Base-by-base conservation (phyloP, 163 green algal species). In the Scenedesmus sp. region DNA sequence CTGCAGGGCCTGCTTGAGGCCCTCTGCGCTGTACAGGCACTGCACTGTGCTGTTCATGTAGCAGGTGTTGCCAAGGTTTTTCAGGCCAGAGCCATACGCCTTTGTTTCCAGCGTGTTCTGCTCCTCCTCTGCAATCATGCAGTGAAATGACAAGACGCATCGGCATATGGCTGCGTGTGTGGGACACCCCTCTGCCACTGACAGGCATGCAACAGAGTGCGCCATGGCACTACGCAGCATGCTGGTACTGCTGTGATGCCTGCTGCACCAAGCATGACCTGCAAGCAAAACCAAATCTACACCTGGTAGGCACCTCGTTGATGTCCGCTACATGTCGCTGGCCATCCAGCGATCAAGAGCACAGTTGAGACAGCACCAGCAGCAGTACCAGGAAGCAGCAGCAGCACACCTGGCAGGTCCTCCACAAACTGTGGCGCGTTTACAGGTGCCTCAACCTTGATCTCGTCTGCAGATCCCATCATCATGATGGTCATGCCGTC, bases 31-130 rank as follows among this genome's bases (percentile, higher is more conserved):
- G 93, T 98, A 98, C 76, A 99, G 94, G 92, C 97, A 99, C 94
- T 99, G 98, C 92, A 99, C 12, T 1, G 97, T 99, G 85, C 94
- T 95, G 95, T 99, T 99, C 98, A 99, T 99, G 95, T 99, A 99
- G 95, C 98, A 99, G 0, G 98, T 99, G 93, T 98, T 98, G 82
- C 98, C 98, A 35, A 99, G 94, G 94, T 99, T 99, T 82, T 97
- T 89, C 81, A 99, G 94, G 3, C 98, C 98, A 16, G 96, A 95
- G 40, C 96, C 96, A 87, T 98, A 99, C 35, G 94, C 91, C 86
- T 95, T 95, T 37, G 94, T 94, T 30, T 93, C 92, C 40, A 96
- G 91, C 42, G 86, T 82, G 37, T 98, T 95, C 93, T 98, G 97
- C 94, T 99, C 94, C 15, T 96, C 91, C 83, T 99, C 97, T 37